Evolutionary conservation across 2,329 filamentous ascomycete genomes (phyloP).

Genomic region (Exophiala spinifera): DNA sequence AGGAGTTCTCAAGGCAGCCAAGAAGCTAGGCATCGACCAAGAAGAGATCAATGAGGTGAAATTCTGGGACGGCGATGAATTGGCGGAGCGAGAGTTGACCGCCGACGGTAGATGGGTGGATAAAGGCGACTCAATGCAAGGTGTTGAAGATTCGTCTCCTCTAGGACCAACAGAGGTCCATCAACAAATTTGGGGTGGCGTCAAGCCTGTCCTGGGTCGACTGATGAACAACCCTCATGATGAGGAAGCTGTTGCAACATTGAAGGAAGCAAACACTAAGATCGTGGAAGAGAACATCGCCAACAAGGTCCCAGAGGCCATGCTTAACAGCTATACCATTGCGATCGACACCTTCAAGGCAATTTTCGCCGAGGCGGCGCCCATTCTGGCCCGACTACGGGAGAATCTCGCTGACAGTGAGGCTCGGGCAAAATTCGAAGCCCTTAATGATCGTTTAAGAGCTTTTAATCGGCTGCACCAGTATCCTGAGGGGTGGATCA

Average conservation of each 20-base stretch:
- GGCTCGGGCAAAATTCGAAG: not conserved
- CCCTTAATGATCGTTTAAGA: not conserved
- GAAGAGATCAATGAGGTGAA: not conserved
- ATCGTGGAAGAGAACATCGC: not conserved
- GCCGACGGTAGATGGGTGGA: not conserved
- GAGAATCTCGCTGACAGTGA: not conserved
- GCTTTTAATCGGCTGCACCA: not conserved
- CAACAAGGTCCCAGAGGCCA: not conserved
- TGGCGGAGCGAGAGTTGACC: not conserved
- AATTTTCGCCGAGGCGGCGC: not conserved
- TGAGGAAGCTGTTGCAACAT: not conserved
- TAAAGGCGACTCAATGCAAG: not conserved
- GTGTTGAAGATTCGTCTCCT: too few relatives aligned
- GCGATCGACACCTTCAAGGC: not conserved
- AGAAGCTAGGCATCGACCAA: not conserved
- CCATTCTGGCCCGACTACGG: not conserved
- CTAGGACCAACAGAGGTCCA: not conserved
- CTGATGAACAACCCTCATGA: not conserved
- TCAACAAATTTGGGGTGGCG: not conserved
- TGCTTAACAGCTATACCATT: not conserved
- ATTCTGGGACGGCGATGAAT: not conserved
- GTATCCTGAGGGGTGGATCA: too few relatives aligned
- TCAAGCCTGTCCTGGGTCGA: not conserved
- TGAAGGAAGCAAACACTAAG: not conserved
- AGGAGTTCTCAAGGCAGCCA: too few relatives aligned